These are phyloP conservation scores for Schwanniomyces vanrijiae DNA, from an alignment of 805 yeast species.

Conservation along the genomic window DNA sequence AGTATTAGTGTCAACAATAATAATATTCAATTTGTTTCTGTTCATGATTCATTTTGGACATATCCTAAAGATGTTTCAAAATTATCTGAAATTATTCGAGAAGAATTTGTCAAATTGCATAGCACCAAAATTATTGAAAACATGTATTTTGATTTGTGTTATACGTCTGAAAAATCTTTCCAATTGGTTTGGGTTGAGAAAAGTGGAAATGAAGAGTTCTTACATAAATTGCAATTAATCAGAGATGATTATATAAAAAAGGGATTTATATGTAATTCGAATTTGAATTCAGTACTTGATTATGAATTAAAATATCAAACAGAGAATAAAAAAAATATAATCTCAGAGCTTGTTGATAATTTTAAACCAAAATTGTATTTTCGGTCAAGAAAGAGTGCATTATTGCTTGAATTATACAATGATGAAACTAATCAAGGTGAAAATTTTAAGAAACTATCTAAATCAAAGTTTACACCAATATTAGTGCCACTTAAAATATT, in stretches of 20 bases:
- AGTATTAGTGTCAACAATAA: slow-evolving; percentile 19
- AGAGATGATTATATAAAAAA: slow-evolving; percentile 6
- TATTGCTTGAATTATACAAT: slow-evolving; percentile 1
- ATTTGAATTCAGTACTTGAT: slow-evolving; percentile 8
- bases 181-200: slow-evolving; percentile 35
- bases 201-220: slow-evolving; percentile 10
- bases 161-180: slow-evolving; percentile 19
- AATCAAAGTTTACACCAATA: slow-evolving; percentile 20
- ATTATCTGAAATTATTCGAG: slow-evolving; percentile 26
- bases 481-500: slow-evolving; percentile 30
- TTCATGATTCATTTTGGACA: slow-evolving; percentile 48
- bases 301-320: slow-evolving; percentile 12
- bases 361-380: slow-evolving; percentile 24
- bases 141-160: slow-evolving; percentile 25
- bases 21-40: slow-evolving; percentile 32
- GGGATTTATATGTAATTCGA: background rate
- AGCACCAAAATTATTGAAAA: slow-evolving; percentile 21
- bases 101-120: slow-evolving; percentile 37
- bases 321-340: background rate
- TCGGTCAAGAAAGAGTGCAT: slow-evolving; percentile 5
- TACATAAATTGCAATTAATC: slow-evolving; percentile 3
- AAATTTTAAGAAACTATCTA: background rate
- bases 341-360: slow-evolving; percentile 13
- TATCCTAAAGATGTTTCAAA: slow-evolving; percentile 28
- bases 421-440: slow-evolving; percentile 3